These are phyloP conservation scores for Entomortierella lignicola DNA, from an alignment of 192 early-diverging fungal genomes.

Conservation along the genomic window DNA sequence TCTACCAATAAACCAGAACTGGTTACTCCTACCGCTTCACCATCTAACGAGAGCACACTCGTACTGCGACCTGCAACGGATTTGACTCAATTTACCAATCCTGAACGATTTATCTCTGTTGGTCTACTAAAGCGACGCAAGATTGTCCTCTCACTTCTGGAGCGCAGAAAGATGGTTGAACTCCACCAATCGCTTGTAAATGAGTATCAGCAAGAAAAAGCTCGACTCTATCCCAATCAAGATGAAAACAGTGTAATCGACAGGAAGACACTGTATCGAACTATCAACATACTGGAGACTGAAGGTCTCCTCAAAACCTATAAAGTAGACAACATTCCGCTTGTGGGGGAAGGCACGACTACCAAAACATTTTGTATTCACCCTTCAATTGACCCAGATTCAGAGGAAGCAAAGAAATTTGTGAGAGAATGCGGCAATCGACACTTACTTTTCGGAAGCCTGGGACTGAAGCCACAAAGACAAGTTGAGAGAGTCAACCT, in stretches of 20 bases:
- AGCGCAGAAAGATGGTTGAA: slow-evolving; percentile 54
- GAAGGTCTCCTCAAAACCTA: slow-evolving; percentile 57
- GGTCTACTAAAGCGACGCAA: slow-evolving; percentile 32
- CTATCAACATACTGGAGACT: slow-evolving; percentile 54
- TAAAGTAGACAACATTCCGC: slow-evolving; percentile 57
- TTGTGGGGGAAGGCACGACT: slow-evolving; percentile 53
- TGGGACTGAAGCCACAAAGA: slow-evolving; percentile 19
- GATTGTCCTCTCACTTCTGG: slow-evolving; percentile 46
- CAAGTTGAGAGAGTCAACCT: slow-evolving; percentile 31
- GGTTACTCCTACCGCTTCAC: no score
- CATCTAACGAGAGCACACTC: no score
- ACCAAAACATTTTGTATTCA: slow-evolving; percentile 61
- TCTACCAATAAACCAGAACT: no score
- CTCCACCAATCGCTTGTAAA: slow-evolving; percentile 33
- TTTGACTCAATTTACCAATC: neutral
- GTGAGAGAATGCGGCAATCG: slow-evolving; percentile 53
- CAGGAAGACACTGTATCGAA: slow-evolving; percentile 64
- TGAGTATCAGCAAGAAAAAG: slow-evolving; percentile 47
- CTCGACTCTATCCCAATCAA: slow-evolving; percentile 12
- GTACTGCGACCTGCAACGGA: neutral
- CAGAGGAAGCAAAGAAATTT: slow-evolving; percentile 57
- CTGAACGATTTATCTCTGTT: slow-evolving; percentile 38
- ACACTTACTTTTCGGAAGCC: slow-evolving; percentile 47
- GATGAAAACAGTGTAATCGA: slow-evolving; percentile 56
- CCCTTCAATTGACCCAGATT: slow-evolving; percentile 45